phyloP scores from a whole-genome alignment of 2,329 filamentous ascomycete genomes.

The Elsinoe batatas region DNA sequence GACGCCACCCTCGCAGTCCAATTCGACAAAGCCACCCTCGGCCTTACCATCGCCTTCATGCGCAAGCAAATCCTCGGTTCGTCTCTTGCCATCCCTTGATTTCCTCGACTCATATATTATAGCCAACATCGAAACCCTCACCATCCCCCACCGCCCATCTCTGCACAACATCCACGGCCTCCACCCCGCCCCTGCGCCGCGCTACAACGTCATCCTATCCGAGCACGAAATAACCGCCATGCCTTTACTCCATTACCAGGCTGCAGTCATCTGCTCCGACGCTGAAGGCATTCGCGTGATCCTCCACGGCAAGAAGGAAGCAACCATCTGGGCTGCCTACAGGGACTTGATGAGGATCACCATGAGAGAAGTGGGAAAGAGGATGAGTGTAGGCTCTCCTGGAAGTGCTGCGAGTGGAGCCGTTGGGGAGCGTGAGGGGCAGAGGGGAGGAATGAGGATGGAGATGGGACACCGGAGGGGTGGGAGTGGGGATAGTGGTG shows the following conservation, averaged over 20 bases:
- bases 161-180: background rate
- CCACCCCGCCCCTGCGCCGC: background rate
- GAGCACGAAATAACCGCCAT: background rate
- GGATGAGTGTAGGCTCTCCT: background rate
- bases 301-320: conserved; percentile 4
- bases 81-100: background rate
- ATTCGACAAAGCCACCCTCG: conserved; percentile 12
- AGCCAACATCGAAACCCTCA: background rate
- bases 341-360: conserved; percentile 6
- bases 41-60: conserved; percentile 6
- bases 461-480: background rate
- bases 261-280: background rate
- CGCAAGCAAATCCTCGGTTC: conserved; percentile 10
- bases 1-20: conserved; percentile 24
- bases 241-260: conserved; percentile 1
- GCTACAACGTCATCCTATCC: conserved; percentile 7
- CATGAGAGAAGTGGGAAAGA: conserved; percentile 1
- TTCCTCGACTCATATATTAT: background rate
- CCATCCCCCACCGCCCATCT: background rate
- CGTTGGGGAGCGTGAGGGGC: background rate
- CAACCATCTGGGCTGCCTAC: conserved; percentile 9
- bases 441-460: background rate
- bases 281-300: background rate
- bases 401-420: background rate
- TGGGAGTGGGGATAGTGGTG: background rate